Conservation (phyloP, 2,329 filamentous ascomycete species). For the Penicillium sclerotigenum region DNA sequence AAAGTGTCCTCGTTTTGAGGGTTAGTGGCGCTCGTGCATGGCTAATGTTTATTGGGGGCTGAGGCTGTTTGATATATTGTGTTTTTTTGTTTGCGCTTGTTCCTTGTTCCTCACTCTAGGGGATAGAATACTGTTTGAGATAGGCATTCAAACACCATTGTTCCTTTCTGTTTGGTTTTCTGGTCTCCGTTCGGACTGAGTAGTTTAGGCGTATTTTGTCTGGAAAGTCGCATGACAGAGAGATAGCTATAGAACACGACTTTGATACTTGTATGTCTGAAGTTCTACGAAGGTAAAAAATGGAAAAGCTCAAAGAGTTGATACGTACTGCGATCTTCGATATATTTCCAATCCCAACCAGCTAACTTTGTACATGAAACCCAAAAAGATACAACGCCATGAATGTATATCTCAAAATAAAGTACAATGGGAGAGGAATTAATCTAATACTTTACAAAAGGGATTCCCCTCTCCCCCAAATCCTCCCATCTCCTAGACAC, state of each 20-base stretch:
- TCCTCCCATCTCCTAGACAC: neutral
- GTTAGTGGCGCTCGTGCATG: neutral
- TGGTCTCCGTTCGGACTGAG: neutral
- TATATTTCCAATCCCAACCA: neutral
- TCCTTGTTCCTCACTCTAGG: neutral
- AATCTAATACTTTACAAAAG: constrained; percentile 2
- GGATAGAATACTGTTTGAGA: neutral
- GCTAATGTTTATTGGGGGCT: constrained; percentile 1
- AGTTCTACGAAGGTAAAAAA: too few relatives aligned
- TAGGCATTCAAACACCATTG: neutral
- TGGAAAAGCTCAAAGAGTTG: neutral
- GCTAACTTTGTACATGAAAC: neutral
- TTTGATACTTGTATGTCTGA: too few relatives aligned
- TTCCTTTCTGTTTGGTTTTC: neutral
- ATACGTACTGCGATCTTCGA: neutral
- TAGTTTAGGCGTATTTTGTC: neutral
- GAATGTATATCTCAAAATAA: neutral
- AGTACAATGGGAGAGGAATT: neutral
- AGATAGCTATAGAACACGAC: neutral
- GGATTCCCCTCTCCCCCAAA: neutral
- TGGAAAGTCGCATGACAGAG: neutral
- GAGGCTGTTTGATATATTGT: neutral
- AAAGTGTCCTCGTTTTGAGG: neutral
- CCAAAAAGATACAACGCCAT: too few relatives aligned
- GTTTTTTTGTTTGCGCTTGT: neutral